A percentile compares a stretch with the other conserved stretches of the same genome.
phyloP scores from a whole-genome alignment of 2,329 filamentous ascomycete species.

The Basipetospora chlamydospora region DNA sequence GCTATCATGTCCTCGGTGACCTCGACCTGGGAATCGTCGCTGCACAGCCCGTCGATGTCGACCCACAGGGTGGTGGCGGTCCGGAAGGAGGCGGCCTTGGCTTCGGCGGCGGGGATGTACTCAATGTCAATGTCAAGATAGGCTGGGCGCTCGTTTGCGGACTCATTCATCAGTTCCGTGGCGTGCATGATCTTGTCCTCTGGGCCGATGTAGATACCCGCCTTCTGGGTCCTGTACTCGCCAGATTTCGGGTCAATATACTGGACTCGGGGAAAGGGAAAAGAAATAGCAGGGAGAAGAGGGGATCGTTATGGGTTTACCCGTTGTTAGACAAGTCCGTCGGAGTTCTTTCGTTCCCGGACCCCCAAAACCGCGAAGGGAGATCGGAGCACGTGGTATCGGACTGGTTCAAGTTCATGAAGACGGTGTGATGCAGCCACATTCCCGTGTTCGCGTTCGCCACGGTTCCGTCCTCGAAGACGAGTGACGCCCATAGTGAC shows the following conservation, averaged over 20 bases:
- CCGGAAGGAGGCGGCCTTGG: conserved; percentile 8
- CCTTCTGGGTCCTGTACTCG: conserved; percentile 10
- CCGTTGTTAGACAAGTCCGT: conserved; percentile 10
- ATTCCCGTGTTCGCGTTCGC: conserved; percentile 17
- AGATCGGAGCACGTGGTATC: background rate
- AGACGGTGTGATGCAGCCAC: conserved; percentile 15
- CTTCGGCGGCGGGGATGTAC: conserved; percentile 7
- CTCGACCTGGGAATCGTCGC: conserved; percentile 8
- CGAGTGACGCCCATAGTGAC: conserved; percentile 12
- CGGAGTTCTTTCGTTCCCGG: conserved; percentile 12
- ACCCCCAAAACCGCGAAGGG: conserved; percentile 8
- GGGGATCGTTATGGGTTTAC: conserved; percentile 5
- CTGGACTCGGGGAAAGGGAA: background rate
- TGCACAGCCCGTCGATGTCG: conserved; percentile 13
- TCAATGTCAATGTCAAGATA: conserved; percentile 11
- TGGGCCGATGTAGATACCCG: conserved; percentile 10
- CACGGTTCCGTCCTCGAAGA: conserved; percentile 15
- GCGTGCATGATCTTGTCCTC: conserved; percentile 7
- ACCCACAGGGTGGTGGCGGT: conserved; percentile 11
- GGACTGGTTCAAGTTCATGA: conserved; percentile 1
- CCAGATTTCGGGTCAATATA: too few species aligned
- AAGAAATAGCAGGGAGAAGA: background rate
- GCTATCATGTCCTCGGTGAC: conserved; percentile 3
- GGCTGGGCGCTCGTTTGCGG: conserved; percentile 6
- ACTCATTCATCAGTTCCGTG: conserved; percentile 12